Conservation (phyloP, 257 asterid species). For the Solanum arcanum region DNA sequence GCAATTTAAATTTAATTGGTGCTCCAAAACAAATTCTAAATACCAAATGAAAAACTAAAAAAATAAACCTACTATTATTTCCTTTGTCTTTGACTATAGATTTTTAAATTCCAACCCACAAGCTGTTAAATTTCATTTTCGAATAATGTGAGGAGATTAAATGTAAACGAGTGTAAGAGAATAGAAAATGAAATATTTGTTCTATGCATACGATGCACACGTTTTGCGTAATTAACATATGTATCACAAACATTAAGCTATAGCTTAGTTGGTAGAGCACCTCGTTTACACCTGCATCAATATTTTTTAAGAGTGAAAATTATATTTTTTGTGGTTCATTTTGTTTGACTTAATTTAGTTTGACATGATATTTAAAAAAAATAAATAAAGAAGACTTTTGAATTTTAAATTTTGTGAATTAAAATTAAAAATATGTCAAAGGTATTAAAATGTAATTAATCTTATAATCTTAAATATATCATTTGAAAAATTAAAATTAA, state of each 20-base stretch:
- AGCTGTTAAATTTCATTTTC: not conserved
- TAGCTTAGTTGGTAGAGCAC: not conserved
- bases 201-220: not conserved
- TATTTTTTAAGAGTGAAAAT: not conserved
- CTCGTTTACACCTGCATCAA: not conserved
- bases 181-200: not conserved
- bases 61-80: not conserved
- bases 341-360: no score
- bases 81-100: not conserved
- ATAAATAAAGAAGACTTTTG: no score
- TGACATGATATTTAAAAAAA: not conserved
- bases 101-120: not conserved
- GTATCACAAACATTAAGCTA: not conserved
- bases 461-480: not conserved
- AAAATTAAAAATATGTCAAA: no score
- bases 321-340: no score
- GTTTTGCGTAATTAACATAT: not conserved
- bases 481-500: no score
- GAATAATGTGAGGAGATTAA: not conserved
- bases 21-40: fast-evolving
- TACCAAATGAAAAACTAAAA: no score
- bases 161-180: not conserved
- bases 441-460: no score
- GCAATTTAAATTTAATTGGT: no score
- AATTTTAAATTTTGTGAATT: not conserved